Evolutionary conservation across 1,284 basidiomycete species (phyloP).

Genomic region (Malassezia sympodialis): DNA sequence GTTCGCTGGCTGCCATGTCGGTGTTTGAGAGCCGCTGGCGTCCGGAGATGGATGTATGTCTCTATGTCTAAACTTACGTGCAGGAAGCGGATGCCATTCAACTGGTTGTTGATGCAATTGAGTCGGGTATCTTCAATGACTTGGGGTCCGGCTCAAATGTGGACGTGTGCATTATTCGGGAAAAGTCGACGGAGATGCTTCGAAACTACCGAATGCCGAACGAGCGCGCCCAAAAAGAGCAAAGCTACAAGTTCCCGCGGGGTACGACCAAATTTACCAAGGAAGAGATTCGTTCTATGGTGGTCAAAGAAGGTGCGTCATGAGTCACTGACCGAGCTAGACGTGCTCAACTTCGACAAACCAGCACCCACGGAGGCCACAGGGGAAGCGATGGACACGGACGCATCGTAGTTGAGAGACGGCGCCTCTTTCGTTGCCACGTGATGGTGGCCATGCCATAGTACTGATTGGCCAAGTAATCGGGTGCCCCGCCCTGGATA

Average conservation of each 20-base stretch:
- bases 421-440: neutral
- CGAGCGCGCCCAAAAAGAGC: conserved; percentile 42
- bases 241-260: conserved; percentile 53
- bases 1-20: conserved; percentile 92
- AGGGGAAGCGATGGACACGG: conserved; percentile 15
- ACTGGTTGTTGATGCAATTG: conserved; percentile 76
- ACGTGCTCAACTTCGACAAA: conserved; percentile 1
- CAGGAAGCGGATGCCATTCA: conserved; percentile 72
- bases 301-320: conserved; percentile 56
- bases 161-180: conserved; percentile 78
- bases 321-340: neutral
- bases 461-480: neutral
- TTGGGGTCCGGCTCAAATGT: conserved; percentile 94
- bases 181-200: conserved; percentile 37
- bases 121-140: conserved; percentile 97
- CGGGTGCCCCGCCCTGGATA: neutral
- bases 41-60: conserved; percentile 59
- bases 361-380: neutral
- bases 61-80: neutral
- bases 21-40: conserved; percentile 86
- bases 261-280: conserved; percentile 61
- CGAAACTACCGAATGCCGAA: conserved; percentile 44
- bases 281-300: conserved; percentile 42
- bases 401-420: conserved; percentile 4
- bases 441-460: neutral